A percentile compares a stretch with the other conserved stretches of the same genome.
phyloP scores from a whole-genome alignment of 768 basidiomycete genomes.

The Boletus pseudo-olivaceus region DNA sequence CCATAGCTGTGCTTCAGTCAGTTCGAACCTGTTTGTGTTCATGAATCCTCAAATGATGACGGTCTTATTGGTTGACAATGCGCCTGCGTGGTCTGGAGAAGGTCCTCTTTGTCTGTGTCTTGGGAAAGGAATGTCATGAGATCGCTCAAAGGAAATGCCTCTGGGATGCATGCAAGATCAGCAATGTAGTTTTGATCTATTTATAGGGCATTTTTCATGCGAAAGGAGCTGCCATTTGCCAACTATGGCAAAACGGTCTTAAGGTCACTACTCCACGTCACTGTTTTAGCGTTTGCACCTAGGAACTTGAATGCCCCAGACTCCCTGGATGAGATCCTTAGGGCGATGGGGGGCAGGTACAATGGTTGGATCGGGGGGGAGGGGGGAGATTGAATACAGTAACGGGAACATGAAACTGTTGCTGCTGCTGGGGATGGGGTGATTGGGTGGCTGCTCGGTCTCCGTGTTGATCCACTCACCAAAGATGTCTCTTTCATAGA shows the following conservation, averaged over 20 bases:
- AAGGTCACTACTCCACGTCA: neutral
- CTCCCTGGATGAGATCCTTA: neutral
- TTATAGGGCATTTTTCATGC: neutral
- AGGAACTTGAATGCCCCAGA: neutral
- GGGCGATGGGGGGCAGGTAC: neutral
- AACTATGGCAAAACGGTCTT: neutral
- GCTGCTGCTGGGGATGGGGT: too few relatives aligned
- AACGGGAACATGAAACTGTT: too few relatives aligned
- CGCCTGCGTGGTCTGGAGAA: neutral
- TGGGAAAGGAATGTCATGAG: neutral
- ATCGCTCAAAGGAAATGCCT: neutral
- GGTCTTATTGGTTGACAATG: neutral
- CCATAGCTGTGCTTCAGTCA: neutral
- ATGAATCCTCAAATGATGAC: neutral
- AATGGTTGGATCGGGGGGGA: neutral
- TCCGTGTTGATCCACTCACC: neutral
- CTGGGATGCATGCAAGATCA: neutral
- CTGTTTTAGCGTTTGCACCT: neutral
- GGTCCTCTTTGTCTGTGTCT: neutral
- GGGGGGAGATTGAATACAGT: neutral
- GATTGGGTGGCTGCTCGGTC: too few relatives aligned
- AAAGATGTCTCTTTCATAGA: neutral
- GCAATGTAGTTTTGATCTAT: neutral
- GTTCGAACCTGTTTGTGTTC: neutral
- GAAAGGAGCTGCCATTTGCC: neutral